phyloP scores from a whole-genome alignment of 2,329 filamentous ascomycete species.

The Aspergillus neoniger region DNA sequence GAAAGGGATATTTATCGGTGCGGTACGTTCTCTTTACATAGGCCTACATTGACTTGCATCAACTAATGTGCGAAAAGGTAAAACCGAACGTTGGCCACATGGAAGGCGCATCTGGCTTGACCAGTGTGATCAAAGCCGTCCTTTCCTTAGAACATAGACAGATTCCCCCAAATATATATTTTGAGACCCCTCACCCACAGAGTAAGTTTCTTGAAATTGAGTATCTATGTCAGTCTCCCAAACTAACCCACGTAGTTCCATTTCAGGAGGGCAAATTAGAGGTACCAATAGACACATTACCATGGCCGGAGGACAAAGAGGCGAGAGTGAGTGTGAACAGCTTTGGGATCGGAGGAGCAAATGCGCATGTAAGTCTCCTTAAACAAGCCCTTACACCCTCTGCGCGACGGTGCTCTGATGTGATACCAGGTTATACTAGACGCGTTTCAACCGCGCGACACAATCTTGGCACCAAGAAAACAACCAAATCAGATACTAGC shows the following conservation, averaged over 20 bases:
- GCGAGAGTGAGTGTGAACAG: slow-evolving; percentile 29
- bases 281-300: slow-evolving; percentile 6
- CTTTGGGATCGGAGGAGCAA: slow-evolving; percentile 27
- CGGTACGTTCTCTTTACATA: slow-evolving; percentile 7
- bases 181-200: slow-evolving; percentile 28
- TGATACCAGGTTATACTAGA: neutral
- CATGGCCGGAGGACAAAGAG: slow-evolving; percentile 23
- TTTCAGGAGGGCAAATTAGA: slow-evolving; percentile 8
- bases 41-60: neutral
- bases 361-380: slow-evolving; percentile 11
- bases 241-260: neutral
- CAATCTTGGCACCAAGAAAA: neutral
- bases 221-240: too few relatives aligned
- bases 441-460: neutral
- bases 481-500: neutral
- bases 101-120: slow-evolving; percentile 24
- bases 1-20: slow-evolving; percentile 18
- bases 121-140: slow-evolving; percentile 23
- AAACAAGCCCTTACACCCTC: too few relatives aligned
- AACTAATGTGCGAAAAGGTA: slow-evolving; percentile 1
- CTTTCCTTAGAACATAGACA: slow-evolving; percentile 22
- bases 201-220: slow-evolving; percentile 14
- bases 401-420: neutral
- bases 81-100: slow-evolving; percentile 28
- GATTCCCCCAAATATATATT: slow-evolving; percentile 25